Evolutionary conservation across 163 green algal species (phyloP), one percentile per base, ranked within the genome.

Genomic region (Chlorella variabilis): DNA sequence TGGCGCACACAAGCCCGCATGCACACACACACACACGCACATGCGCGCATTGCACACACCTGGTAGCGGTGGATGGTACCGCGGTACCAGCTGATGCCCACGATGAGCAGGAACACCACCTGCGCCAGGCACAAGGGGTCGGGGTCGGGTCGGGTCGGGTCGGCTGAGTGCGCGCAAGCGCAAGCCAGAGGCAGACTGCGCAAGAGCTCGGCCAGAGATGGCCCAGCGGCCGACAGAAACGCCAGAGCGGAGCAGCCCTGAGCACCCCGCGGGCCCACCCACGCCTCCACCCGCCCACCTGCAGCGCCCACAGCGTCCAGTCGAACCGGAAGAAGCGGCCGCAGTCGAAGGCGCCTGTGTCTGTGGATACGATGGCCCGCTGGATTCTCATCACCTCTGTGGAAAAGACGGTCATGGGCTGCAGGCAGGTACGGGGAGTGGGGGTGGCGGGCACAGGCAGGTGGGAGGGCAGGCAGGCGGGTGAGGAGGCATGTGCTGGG

Each of bases 251-350:
- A n/a, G n/a, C n/a, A n/a, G n/a, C n/a, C n/a, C n/a, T n/a, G n/a
- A n/a, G n/a, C n/a, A n/a, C n/a, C n/a, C n/a, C n/a, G n/a, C n/a
- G n/a, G n/a, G n/a, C n/a, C n/a, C n/a, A n/a, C n/a, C n/a, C n/a
- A n/a, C n/a, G n/a, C n/a, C n/a, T n/a, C n/a, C n/a, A 11, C 45
- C 45, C 15, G 4, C 66, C 1, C 36, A 61, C 71, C 71, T 78
- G 71, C 33, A 78, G 27, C 13, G 71, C 27, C 71, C 71, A 78
- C 20, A 78, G 71, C 11, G 36, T 54, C 71, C 71, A 78, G 71
- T 78, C 71, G 20, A 39, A 66, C 31, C 71, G 49, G 49, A 78
- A 78, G 49, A 78, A 78, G 33, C 54, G 36, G 48, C 36, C 71
- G 49, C 71, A 78, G 33, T 67, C 18, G 49, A 78, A 78, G 49